These are phyloP conservation scores for Aspergillus chevalieri DNA, from an alignment of 2,329 filamentous ascomycete species.

Conservation along the genomic window DNA sequence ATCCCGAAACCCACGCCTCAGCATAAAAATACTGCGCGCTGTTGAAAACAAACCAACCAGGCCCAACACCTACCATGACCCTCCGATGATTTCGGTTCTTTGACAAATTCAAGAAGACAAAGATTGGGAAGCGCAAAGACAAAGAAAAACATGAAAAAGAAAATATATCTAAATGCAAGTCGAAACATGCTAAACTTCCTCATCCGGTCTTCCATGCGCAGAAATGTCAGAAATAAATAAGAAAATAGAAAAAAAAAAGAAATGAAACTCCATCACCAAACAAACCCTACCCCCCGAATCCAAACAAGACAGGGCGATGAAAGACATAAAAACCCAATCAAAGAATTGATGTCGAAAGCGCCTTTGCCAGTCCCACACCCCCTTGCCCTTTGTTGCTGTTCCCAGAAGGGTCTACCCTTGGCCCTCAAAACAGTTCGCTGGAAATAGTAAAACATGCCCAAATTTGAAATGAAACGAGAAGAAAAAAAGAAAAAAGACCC, in stretches of 20 bases:
- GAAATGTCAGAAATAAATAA: constrained; percentile 4
- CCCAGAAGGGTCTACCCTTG: constrained; percentile 15
- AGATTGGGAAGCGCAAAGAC: constrained; percentile 22
- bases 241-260: constrained; percentile 14
- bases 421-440: constrained; percentile 19
- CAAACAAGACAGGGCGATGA: constrained; percentile 8
- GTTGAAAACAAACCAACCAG: background rate
- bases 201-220: constrained; percentile 18
- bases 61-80: constrained; percentile 36
- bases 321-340: constrained; percentile 14
- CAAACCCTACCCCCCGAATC: constrained; percentile 5
- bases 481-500: constrained; percentile 22
- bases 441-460: constrained; percentile 19
- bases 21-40: background rate
- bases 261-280: constrained; percentile 6
- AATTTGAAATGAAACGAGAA: constrained; percentile 16
- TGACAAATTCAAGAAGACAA: constrained; percentile 17
- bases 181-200: constrained; percentile 19
- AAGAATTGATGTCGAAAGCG: constrained; percentile 15
- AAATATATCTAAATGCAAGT: constrained; percentile 26
- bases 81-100: constrained; percentile 20
- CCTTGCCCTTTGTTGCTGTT: constrained; percentile 3
- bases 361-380: constrained; percentile 6
- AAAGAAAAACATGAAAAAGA: constrained; percentile 11
- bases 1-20: constrained; percentile 9